These are phyloP conservation scores for Cryptococcus neoformans DNA, from an alignment of 1,284 basidiomycete genomes.

Conservation along the genomic window DNA sequence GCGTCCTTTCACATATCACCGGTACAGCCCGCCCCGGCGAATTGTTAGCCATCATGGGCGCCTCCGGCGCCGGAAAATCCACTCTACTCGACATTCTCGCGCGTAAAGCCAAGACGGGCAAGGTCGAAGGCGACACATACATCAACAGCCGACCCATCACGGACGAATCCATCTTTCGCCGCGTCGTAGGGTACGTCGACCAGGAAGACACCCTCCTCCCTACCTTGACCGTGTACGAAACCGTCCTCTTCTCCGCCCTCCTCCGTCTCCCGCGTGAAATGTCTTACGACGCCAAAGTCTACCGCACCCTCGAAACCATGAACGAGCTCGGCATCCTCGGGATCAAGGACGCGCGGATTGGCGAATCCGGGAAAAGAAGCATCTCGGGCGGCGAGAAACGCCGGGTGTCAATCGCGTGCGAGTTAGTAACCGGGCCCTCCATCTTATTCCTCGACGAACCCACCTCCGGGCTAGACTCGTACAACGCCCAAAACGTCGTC, in stretches of 20 bases:
- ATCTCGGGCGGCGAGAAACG: conserved; percentile 97
- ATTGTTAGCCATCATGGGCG: conserved; percentile 91
- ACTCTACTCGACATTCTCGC: conserved; percentile 95
- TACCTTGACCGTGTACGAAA: conserved; percentile 96
- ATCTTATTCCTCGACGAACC: conserved; percentile 97
- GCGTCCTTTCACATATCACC: conserved; percentile 73
- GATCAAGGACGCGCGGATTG: conserved; percentile 87
- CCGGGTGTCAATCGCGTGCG: conserved; percentile 95
- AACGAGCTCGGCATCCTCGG: conserved; percentile 89
- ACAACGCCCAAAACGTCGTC: conserved; percentile 92
- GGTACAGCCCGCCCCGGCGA: conserved; percentile 83
- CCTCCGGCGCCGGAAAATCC: conserved; percentile 94
- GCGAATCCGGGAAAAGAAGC: conserved; percentile 71
- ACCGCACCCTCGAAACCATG: conserved; percentile 91
- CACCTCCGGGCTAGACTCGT: conserved; percentile 89
- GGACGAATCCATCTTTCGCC: conserved; percentile 70
- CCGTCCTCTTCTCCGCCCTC: conserved; percentile 88
- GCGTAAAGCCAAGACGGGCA: conserved; percentile 78
- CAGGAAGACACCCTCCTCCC: conserved; percentile 97
- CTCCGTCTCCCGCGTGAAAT: conserved; percentile 88
- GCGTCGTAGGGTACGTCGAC: conserved; percentile 90
- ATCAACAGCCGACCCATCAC: conserved; percentile 79
- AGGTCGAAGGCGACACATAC: conserved; percentile 68
- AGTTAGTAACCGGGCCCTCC: conserved; percentile 92
- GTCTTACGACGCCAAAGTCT: conserved; percentile 90